Conservation (phyloP, 2,329 filamentous ascomycete genomes). For the Leptodontidium sp. region DNA sequence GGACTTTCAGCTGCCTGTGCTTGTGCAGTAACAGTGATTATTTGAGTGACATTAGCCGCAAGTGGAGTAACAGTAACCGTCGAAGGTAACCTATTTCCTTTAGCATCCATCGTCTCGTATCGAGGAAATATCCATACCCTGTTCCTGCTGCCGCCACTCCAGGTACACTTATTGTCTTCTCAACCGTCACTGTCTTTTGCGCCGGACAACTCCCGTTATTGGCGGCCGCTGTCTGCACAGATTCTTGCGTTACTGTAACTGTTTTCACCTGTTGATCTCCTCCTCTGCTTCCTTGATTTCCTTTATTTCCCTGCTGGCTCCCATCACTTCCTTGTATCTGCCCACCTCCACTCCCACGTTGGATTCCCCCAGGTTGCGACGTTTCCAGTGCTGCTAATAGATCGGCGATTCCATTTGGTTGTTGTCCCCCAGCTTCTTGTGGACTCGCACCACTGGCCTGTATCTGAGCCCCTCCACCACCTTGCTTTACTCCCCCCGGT, state of each 20-base stretch:
- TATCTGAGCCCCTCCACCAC: constrained; percentile 8
- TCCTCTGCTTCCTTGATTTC: background rate
- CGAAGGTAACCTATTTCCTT: constrained; percentile 37
- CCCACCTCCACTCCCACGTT: constrained; percentile 19
- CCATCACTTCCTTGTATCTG: background rate
- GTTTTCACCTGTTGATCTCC: constrained; percentile 25
- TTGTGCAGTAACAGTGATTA: constrained; percentile 32
- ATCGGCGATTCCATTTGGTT: constrained; percentile 35
- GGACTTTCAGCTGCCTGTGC: constrained; percentile 17
- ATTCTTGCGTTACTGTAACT: constrained; percentile 50
- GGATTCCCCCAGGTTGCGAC: constrained; percentile 24
- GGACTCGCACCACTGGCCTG: background rate
- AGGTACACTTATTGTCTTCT: constrained; percentile 35
- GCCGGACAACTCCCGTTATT: constrained; percentile 33
- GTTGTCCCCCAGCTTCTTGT: constrained; percentile 2
- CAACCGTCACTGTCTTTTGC: constrained; percentile 37
- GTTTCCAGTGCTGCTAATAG: constrained; percentile 37
- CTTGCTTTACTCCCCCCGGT: constrained; percentile 23
- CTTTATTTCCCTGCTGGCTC: constrained; percentile 14
- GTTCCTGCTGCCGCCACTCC: constrained; percentile 34
- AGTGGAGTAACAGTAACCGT: constrained; percentile 52
- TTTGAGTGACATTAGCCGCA: constrained; percentile 35
- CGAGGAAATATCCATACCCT: constrained; percentile 22
- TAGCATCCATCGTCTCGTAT: constrained; percentile 16
- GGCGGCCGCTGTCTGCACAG: constrained; percentile 20